Evolutionary conservation across 1,284 basidiomycete species (phyloP), one percentile per base, ranked within the genome.

Genomic region (Microbotryum lychnidis-dioicae): DNA sequence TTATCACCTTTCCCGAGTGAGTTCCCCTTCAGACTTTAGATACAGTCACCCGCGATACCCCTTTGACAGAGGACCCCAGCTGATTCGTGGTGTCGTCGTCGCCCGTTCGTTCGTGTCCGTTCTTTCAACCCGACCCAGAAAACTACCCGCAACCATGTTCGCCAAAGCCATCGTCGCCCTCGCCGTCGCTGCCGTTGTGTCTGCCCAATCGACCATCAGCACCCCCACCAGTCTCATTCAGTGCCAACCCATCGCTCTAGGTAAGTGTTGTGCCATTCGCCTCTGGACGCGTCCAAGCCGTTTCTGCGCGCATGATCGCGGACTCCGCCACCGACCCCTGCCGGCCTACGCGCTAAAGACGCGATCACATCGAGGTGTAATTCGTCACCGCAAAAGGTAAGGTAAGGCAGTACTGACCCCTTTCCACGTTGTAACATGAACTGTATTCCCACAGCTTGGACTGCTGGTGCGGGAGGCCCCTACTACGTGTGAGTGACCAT

Each of bases 151-250:
- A 44, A 37, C 49, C 12, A 51, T 45, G 37, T 37, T 50, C 50
- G 53, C 62, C n/a, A 44, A 37, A 59, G 52, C 52, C 54, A 51
- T 58, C 57, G 53, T 54, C 21, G 59, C 57, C 50, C 45, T 61
- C 49, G 56, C 57, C 46, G 54, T 61, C 54, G 61, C 53, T 47
- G 57, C 54, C 50, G 31, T 61, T 53, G 61, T 51, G 50, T 53
- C 58, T 29, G 65, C 58, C 18, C 61, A 61, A 53, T 44, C 44
- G 27, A 42, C 37, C 37, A 63, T 66, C 65, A 58, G 58, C 56
- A 66, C 62, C 42, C 62, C 65, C n/a, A 57, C 61, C 20, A 59
- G 53, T 33, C 61, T 66, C 61, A 61, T 61, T 59, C 65, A 50
- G 60, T 50, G 46, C 25, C 48, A 21, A 46, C 52, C 29, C 21